phyloP scores from a whole-genome alignment of 2,329 filamentous ascomycete species.

The Spiromastix sp. region DNA sequence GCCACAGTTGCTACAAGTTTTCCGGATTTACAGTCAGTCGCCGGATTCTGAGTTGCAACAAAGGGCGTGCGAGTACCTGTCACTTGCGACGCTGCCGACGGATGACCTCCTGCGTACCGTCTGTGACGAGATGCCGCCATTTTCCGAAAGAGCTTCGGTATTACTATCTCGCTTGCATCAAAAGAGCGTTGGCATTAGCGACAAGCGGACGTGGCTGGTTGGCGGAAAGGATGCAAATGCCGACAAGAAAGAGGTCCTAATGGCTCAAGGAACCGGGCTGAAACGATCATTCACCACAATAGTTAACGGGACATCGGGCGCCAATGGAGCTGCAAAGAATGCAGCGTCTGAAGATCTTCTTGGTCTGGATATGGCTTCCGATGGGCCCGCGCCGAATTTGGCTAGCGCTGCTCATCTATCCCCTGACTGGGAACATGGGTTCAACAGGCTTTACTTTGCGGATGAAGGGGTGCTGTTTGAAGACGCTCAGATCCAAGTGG shows the following conservation, averaged over 20 bases:
- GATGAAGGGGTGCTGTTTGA: constrained; percentile 88
- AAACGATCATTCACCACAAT: constrained; percentile 70
- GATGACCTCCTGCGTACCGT: constrained; percentile 89
- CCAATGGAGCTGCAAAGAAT: constrained; percentile 24
- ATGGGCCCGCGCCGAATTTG: constrained; percentile 62
- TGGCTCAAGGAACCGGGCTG: constrained; percentile 70
- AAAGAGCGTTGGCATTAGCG: constrained; percentile 84
- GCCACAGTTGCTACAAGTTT: constrained; percentile 81
- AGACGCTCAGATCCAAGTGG: constrained; percentile 87
- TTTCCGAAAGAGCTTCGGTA: constrained; percentile 87
- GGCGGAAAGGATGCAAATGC: constrained; percentile 89
- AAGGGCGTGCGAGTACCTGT: constrained; percentile 87
- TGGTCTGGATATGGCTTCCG: constrained; percentile 64
- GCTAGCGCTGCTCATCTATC: constrained; percentile 87
- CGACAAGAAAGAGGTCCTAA: constrained; percentile 65
- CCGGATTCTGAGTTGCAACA: constrained; percentile 94
- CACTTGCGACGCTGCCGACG: constrained; percentile 71
- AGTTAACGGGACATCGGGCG: constrained; percentile 31
- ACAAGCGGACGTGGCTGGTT: constrained; percentile 96
- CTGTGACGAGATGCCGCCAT: constrained; percentile 97
- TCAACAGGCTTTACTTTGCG: constrained; percentile 67
- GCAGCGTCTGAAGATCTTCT: constrained; percentile 58
- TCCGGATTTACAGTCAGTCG: constrained; percentile 85
- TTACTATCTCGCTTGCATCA: constrained; percentile 86
- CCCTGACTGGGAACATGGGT: constrained; percentile 88